Evolutionary conservation across 2,329 filamentous ascomycete genomes (phyloP), one percentile per base, ranked within the genome.

Genomic region (Sordariomycetes sp.): DNA sequence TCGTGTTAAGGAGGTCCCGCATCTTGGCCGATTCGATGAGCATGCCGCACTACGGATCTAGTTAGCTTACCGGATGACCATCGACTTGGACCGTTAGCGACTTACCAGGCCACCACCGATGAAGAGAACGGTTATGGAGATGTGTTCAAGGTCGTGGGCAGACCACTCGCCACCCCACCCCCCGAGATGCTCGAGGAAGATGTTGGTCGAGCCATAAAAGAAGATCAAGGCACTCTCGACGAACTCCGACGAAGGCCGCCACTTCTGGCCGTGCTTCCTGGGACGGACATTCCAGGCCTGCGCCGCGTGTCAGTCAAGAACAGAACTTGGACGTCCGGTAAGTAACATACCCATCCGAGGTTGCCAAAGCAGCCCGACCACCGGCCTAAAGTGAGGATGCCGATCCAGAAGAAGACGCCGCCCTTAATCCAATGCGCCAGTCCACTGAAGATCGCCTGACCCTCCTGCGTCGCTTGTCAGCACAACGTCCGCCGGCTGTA

Each of bases 401-500:
- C 92, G 61, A 95, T 89, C 85, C 89, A 94, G 73, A 96, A 90
- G 75, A 97, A 97, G 57, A 97, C 87, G 3, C 89, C 89, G 52
- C 92, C 92, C 69, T 97, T 97, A 69, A 96, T 84, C 74, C 89
- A 96, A 67, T 97, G 92, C 8, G 92, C 92, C 50, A 96, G 76
- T 1, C 92, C 90, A 63, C 85, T 91, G 74, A 92, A 95, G 58
- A 96, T 74, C 2, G 76, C 76, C 24, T 69, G 69, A 5, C 80
- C 86, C 68, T 86, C 84, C 86, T 90, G 62, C 22, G 39, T 15
- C 15, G 10, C 3, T 10, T 50, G 45, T 50, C 2, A 50, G 20
- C 45, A 50, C 20, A 10, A 7, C 39, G 17, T 5, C 42, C 22
- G n/a, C 45, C 2, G 24, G 6, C 20, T 22, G 10, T 22, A 24